Base-by-base conservation (phyloP, 2,329 filamentous ascomycete genomes). In the Elsinoe ampelina region DNA sequence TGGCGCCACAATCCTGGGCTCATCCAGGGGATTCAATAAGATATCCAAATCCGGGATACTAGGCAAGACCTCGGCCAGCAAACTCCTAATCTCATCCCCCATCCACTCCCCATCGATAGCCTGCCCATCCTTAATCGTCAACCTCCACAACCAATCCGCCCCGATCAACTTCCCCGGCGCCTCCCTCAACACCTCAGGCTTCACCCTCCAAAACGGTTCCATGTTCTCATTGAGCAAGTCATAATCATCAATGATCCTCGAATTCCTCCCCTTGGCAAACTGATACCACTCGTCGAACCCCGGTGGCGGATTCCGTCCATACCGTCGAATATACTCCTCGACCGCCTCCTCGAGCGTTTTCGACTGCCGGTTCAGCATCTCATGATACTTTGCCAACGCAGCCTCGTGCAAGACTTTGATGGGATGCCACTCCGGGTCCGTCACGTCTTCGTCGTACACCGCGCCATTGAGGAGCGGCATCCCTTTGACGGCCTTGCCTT, bases 21-120 rank as follows among this genome's bases (percentile, higher is more conserved):
- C 76, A 52, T 80, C 76, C 2, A 79, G 64, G 38, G 73, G 70
- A 45, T 78, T 80, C 12, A 78, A 64, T 0, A 78, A 66, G 20
- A 79, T 72, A 7, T 65, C 66, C 10, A 76, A 56, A 22, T 77
- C 65, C 0, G 74, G 72, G 3, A 76, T 47, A 2, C 59, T 34
- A 2, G 42, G 6, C 13, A 39, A 34, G 11, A 61, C 32, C 12
- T 58, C 41, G 6, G 22, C 11, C 5, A 58, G 43, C 7, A 51
- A 8, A 15, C 19, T 36, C 11, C 17, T 11, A 1, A 58, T 39
- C 20, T 48, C 36, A 10, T 36, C 26, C 5, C 52, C 41, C 34
- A 58, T 58, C 26, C 36, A 56, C 10, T 45, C n/a, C 11, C 34
- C 38, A 5, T 32, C 12, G 15, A 17, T 6, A 17, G 19, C 50